phyloP scores from a whole-genome alignment of 495 filamentous ascomycete species.

The Neurospora tetraspora region DNA sequence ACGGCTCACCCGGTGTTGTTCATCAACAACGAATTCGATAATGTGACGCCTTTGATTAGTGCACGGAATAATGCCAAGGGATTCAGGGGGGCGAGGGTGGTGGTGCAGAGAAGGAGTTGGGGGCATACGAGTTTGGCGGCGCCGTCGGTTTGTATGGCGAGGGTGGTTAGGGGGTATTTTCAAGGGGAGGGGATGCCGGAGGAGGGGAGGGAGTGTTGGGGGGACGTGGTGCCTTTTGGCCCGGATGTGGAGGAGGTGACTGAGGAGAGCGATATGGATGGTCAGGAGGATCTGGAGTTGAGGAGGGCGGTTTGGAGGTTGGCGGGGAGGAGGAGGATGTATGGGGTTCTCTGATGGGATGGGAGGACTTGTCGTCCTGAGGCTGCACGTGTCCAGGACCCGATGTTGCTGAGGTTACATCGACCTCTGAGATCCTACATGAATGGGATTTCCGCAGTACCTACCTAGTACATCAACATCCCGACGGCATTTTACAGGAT shows the following conservation, averaged over 20 bases:
- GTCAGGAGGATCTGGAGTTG: not conserved
- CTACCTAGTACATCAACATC: not conserved
- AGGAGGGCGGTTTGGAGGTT: constrained; percentile 1
- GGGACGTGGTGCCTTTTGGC: constrained; percentile 16
- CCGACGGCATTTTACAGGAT: not conserved
- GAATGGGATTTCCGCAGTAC: too few species aligned
- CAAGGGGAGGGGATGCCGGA: constrained; percentile 20
- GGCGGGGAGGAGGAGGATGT: not conserved
- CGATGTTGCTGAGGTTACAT: not conserved
- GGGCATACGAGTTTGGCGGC: constrained; percentile 33
- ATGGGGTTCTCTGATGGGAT: not conserved
- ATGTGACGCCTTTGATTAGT: constrained; percentile 42
- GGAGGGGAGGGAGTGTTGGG: constrained; percentile 22
- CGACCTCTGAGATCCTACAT: not conserved
- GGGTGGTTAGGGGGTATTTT: constrained; percentile 25
- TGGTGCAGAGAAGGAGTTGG: constrained; percentile 42
- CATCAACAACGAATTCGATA: constrained; percentile 46
- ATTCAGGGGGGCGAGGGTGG: constrained; percentile 42
- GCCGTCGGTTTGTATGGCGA: constrained; percentile 24
- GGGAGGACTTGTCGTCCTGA: not conserved
- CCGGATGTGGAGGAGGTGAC: not conserved
- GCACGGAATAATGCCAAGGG: constrained; percentile 39
- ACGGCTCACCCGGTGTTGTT: constrained; percentile 45
- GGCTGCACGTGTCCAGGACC: not conserved
- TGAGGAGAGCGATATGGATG: not conserved